Conservation (phyloP, 1,139 yeast species). For the Geotrichum citri-aurantii region DNA sequence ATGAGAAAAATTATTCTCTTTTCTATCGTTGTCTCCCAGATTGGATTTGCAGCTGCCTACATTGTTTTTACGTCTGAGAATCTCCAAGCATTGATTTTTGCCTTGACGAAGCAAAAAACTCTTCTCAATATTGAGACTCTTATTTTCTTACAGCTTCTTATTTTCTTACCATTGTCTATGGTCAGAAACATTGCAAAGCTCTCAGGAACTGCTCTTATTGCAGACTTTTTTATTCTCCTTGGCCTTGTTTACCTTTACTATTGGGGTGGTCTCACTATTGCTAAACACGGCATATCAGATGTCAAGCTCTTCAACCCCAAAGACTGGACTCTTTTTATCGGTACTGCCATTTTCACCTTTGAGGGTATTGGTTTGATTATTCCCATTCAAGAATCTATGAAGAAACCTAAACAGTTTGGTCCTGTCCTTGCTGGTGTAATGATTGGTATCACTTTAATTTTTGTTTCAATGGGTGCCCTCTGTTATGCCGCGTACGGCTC, state of each 20-base stretch:
- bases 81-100: constrained; percentile 51
- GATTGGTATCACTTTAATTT: constrained; percentile 65
- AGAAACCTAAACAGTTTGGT: constrained; percentile 68
- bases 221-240: constrained; percentile 78
- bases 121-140: constrained; percentile 44
- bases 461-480: constrained; percentile 70
- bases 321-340: constrained; percentile 80
- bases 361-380: constrained; percentile 93
- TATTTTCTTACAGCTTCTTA: constrained; percentile 58
- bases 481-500: constrained; percentile 85
- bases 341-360: constrained; percentile 93
- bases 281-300: constrained; percentile 52
- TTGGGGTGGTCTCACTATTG: constrained; percentile 56
- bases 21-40: constrained; percentile 80
- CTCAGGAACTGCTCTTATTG: constrained; percentile 80
- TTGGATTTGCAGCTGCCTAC: constrained; percentile 95
- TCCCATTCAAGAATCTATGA: constrained; percentile 95
- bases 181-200: constrained; percentile 84
- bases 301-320: constrained; percentile 58
- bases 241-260: constrained; percentile 77
- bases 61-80: constrained; percentile 91
- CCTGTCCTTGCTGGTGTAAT: constrained; percentile 67
- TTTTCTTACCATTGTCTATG: constrained; percentile 76
- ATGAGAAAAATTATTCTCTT: constrained; percentile 65
- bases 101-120: constrained; percentile 35